Conservation (phyloP, 164 flowering plant species). For the Cinnamomum chago region DNA sequence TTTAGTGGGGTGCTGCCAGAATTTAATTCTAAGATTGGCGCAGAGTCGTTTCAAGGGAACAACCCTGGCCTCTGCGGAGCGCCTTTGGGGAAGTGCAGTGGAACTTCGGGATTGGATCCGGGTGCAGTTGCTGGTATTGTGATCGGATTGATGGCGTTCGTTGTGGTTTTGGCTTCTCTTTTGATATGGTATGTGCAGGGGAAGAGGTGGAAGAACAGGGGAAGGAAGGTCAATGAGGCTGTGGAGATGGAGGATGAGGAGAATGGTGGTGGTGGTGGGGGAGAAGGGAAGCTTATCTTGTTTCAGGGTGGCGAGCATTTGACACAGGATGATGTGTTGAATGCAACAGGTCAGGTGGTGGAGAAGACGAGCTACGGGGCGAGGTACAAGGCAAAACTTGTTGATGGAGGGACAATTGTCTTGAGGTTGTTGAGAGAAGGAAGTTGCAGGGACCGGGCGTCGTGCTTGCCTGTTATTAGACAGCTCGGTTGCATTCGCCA, state of each 20-base stretch:
- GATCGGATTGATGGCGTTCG: constrained; percentile 81
- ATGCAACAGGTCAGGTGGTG: constrained; percentile 96
- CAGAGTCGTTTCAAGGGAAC: constrained; percentile 70
- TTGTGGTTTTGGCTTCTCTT: constrained; percentile 73
- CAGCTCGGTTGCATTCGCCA: constrained; percentile 82
- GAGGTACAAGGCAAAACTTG: constrained; percentile 88
- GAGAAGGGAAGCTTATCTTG: constrained; percentile 75
- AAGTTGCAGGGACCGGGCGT: constrained; percentile 72
- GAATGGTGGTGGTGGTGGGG: constrained; percentile 23
- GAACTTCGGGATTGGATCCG: constrained; percentile 59
- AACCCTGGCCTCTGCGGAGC: constrained; percentile 62
- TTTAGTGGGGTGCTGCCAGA: constrained; percentile 68
- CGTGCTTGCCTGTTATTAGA: constrained; percentile 70
- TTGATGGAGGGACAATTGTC: constrained; percentile 89
- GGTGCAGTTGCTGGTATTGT: constrained; percentile 93
- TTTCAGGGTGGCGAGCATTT: constrained; percentile 96
- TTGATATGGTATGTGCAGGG: constrained; percentile 77
- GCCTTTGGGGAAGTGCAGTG: constrained; percentile 53
- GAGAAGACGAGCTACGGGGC: constrained; percentile 97
- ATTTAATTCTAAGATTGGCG: constrained; percentile 45
- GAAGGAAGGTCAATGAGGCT: constrained; percentile 39
- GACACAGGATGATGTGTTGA: constrained; percentile 88
- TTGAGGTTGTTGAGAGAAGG: constrained; percentile 93
- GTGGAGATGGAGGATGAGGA: constrained; percentile 63
- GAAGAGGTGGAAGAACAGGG: constrained; percentile 55